phyloP scores from a whole-genome alignment of 2,329 filamentous ascomycete species.

The Cladophialophora exuberans region DNA sequence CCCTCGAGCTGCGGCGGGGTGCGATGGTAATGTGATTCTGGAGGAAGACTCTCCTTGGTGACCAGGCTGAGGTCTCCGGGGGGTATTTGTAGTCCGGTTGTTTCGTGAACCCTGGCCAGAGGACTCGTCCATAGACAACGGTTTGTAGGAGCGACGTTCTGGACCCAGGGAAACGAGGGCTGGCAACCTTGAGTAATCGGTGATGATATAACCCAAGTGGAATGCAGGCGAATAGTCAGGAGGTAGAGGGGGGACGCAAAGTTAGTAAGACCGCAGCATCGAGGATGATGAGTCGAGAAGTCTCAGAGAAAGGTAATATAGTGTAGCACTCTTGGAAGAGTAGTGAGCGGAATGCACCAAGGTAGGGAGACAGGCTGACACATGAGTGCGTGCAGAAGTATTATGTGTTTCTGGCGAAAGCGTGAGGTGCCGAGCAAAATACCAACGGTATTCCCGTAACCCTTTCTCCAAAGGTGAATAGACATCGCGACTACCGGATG shows the following conservation, averaged over 20 bases:
- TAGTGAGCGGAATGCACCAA: conserved; percentile 13
- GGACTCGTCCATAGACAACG: conserved; percentile 24
- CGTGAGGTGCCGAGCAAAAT: conserved; percentile 17
- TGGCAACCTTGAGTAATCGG: conserved; percentile 25
- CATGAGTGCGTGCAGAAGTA: conserved; percentile 21
- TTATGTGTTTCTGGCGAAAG: conserved; percentile 19
- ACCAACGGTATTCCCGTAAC: conserved; percentile 10
- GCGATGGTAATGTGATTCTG: conserved; percentile 8
- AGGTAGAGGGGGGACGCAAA: conserved; percentile 19
- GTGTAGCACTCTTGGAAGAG: conserved; percentile 4
- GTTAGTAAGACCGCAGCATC: conserved; percentile 29
- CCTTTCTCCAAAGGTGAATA: conserved; percentile 11
- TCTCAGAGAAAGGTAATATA: conserved; percentile 10
- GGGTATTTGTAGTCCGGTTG: conserved; percentile 12
- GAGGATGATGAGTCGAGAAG: conserved; percentile 19
- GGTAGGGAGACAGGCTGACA: conserved; percentile 24
- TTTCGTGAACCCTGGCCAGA: conserved; percentile 8
- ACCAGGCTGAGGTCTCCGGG: conserved; percentile 13
- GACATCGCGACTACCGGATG: conserved; percentile 12
- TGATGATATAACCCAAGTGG: conserved; percentile 28
- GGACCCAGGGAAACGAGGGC: neutral
- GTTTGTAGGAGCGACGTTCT: conserved; percentile 4
- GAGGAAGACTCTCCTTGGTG: conserved; percentile 13
- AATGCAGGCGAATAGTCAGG: conserved; percentile 15
- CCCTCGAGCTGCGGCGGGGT: conserved; percentile 13